Base-by-base conservation (phyloP, 78 protist species). In the Carpediemonas membranifera region DNA sequence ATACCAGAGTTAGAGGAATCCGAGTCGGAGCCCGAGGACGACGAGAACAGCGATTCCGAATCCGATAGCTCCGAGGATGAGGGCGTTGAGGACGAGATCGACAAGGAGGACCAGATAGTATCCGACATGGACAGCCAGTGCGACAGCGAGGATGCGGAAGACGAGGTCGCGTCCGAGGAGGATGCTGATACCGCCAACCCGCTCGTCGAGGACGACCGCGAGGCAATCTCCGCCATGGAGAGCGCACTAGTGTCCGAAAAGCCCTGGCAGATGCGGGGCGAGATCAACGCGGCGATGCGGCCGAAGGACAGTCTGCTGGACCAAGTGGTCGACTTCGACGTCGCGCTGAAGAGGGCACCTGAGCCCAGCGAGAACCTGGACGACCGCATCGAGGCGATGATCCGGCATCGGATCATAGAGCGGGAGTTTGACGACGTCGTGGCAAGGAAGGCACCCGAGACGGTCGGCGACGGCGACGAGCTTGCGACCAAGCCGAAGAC, bases 241-340 rank as follows among this genome's bases (percentile, higher is more conserved):
- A 1, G 5, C n/a, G 33, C 33, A 0, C 27, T 37, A 19, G 28
- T 59, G 21, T 50, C 36, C 1, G 65, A 37, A 35, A 59, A 59
- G 52, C 65, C 65, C 54, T 59, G 65, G 65, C 52, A 37, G 36
- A 28, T 59, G 53, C 0, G 2, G 24, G 65, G 65, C 52, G 65
- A 59, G 65, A 52, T 59, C 24, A 27, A 51, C 21, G 71, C 81
- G 33, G 50, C n/a, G 37, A 70, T 68, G 39, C 79, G 85, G 62
- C 85, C 85, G 0, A 53, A 21, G 3, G 73, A 78, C 35, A 70
- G 79, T 13, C 72, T 80, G 7, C 68, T 80, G 18, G 63, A 50
- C 30, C 71, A 65, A 35, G 28, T 19, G 27, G 53, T 80, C 47
- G 84, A 80, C 64, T 80, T 58, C 64, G 84, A 80, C 52, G 68